A percentile compares a stretch with the other conserved stretches of the same genome.
phyloP scores from a whole-genome alignment of 495 filamentous ascomycete genomes.

The Articulospora tetracladia region DNA sequence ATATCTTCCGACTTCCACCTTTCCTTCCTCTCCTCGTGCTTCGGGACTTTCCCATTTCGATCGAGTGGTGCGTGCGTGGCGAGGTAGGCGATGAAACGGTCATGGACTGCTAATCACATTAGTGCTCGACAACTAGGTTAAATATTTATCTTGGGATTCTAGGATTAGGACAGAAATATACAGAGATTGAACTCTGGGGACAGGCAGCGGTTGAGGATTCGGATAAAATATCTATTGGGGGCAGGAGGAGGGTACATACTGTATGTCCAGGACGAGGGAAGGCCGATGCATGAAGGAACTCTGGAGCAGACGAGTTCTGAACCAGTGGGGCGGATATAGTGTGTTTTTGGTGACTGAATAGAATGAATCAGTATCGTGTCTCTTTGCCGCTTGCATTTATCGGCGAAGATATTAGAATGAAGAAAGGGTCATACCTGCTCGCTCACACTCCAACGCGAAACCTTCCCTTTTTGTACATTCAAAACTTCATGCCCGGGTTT shows the following conservation, averaged over 20 bases:
- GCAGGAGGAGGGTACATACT: too few species aligned
- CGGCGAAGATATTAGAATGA: too few species aligned
- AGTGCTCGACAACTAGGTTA: too few species aligned
- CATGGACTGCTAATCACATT: too few species aligned
- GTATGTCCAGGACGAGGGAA: constrained; percentile 10
- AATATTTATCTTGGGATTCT: too few species aligned
- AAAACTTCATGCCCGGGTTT: neutral
- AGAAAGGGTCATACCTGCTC: neutral
- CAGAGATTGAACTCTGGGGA: too few species aligned
- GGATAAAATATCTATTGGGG: too few species aligned
- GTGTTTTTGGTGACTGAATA: neutral
- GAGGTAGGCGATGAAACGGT: constrained; percentile 22
- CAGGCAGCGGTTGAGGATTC: too few species aligned
- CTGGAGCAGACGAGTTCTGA: constrained; percentile 4
- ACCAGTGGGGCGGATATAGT: constrained; percentile 2
- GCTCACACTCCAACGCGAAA: neutral
- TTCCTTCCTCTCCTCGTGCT: constrained; percentile 9
- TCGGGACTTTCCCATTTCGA: constrained; percentile 8
- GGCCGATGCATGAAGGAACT: constrained; percentile 8
- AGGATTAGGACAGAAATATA: too few species aligned
- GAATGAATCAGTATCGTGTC: too few species aligned
- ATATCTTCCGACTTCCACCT: constrained; percentile 16
- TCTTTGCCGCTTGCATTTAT: too few species aligned
- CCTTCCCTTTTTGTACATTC: neutral
- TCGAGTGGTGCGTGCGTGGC: constrained; percentile 20